phyloP scores from a whole-genome alignment of 768 basidiomycete genomes.

The Mrakia hoshinonis region DNA sequence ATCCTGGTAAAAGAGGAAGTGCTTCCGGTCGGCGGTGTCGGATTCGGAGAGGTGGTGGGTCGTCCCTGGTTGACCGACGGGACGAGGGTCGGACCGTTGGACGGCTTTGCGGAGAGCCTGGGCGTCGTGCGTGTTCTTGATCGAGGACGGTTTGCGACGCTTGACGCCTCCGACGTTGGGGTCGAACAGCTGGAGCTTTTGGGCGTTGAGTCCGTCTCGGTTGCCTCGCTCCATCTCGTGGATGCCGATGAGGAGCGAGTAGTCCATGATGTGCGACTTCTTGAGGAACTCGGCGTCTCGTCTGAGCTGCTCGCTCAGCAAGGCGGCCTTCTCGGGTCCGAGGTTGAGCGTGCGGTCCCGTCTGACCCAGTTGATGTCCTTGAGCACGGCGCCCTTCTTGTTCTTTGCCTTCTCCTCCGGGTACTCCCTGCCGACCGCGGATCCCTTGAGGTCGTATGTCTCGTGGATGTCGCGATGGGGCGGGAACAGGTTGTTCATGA shows the following conservation, averaged over 20 bases:
- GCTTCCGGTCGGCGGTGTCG: constrained; percentile 54
- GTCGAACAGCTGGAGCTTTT: constrained; percentile 84
- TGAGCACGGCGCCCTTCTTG: constrained; percentile 82
- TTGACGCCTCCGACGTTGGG: constrained; percentile 57
- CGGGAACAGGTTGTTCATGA: constrained; percentile 99
- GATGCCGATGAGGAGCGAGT: constrained; percentile 85
- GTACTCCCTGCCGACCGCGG: constrained; percentile 78
- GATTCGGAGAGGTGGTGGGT: constrained; percentile 50
- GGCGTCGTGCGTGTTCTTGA: constrained; percentile 61
- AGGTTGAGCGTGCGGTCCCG: constrained; percentile 66
- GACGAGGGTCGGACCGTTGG: constrained; percentile 69
- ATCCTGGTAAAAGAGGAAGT: constrained; percentile 92
- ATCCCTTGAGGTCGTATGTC: constrained; percentile 94
- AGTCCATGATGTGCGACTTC: constrained; percentile 84
- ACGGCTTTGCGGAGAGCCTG: constrained; percentile 78
- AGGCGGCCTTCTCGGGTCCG: constrained; percentile 90
- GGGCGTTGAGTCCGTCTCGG: constrained; percentile 78
- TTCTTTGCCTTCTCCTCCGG: constrained; percentile 66
- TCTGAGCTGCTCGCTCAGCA: constrained; percentile 81
- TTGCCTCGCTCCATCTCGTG: constrained; percentile 88
- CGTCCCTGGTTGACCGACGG: constrained; percentile 46
- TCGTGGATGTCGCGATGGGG: constrained; percentile 96
- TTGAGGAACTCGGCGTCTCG: constrained; percentile 80
- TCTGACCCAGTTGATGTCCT: constrained; percentile 95
- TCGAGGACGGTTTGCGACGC: constrained; percentile 54